Evolutionary conservation across 768 basidiomycete genomes (phyloP).

Genomic region (Boletus fagicola): DNA sequence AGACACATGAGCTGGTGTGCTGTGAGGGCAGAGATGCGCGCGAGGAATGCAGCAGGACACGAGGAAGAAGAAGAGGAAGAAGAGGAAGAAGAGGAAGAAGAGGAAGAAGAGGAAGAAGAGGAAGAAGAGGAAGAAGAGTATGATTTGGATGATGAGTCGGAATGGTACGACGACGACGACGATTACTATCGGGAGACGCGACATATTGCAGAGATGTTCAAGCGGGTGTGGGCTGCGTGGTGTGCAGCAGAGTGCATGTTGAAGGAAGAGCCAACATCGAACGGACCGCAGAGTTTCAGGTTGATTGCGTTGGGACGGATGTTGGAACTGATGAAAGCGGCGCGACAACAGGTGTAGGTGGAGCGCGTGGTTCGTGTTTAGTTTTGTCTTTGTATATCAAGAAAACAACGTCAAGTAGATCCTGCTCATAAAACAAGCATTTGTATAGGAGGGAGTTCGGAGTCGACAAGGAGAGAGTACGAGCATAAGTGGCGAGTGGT

Average conservation of each 20-base stretch:
- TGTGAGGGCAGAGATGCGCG: slow-evolving; percentile 35
- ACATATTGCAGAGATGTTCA: slow-evolving; percentile 32
- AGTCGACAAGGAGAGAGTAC: no score
- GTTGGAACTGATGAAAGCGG: slow-evolving; percentile 39
- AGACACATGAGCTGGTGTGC: slow-evolving; percentile 41
- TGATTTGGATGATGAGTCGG: slow-evolving; percentile 21
- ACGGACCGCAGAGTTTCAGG: slow-evolving; percentile 46
- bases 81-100: slow-evolving; percentile 27
- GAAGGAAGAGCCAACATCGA: slow-evolving; percentile 25
- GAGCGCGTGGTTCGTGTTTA: no score
- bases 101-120: slow-evolving; percentile 28
- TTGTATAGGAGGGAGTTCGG: no score
- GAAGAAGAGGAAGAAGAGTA: slow-evolving; percentile 27
- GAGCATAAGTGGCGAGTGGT: no score
- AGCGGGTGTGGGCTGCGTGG: slow-evolving; percentile 47
- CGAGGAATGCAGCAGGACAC: slow-evolving; percentile 6
- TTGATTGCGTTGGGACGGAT: slow-evolving; percentile 43
- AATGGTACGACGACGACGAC: slow-evolving; percentile 30
- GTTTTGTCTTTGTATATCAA: no score
- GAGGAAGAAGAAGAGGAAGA: slow-evolving; percentile 28
- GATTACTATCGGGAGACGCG: slow-evolving; percentile 30
- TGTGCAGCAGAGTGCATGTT: slow-evolving; percentile 34
- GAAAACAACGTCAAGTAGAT: no score
- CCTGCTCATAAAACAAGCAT: no score
- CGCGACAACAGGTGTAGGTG: background rate